Evolutionary conservation across 208 protist species (phyloP), one percentile per base, ranked within the genome.

Genomic region (Novymonas esmeraldas): DNA sequence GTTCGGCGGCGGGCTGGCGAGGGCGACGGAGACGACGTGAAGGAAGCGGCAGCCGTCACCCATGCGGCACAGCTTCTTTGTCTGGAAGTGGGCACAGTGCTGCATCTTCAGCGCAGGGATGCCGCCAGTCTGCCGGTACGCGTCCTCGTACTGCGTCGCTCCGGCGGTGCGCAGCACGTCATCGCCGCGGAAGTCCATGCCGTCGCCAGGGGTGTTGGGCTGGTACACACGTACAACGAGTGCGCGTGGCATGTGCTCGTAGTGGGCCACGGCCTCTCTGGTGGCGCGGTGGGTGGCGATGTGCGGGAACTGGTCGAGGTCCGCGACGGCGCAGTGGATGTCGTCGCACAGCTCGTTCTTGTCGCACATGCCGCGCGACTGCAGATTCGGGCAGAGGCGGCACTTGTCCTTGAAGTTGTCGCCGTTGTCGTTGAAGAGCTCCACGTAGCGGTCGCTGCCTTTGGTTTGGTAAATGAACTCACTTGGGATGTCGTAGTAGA

Each of bases 61-160:
- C 66, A 89, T 74, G 64, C 88, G 88, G 72, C 88, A 94, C 56
- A 94, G 52, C 68, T 81, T 75, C 71, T 94, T 91, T 13, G 76
- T 84, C 22, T 84, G 80, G 63, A 94, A 94, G 73, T 94, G 88
- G 6, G 85, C 84, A 54, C 88, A 94, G 70, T 94, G 88, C 69
- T 94, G 88, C 84, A 94, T 91, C 65, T 87, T 91, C 41, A 84
- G 75, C 29, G 67, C 61, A 9, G 82, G 80, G 44, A 79, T 65
- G 6, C 39, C 66, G 29, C 78, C 74, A 14, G 63, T 69, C 31
- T 68, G 65, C 13, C 60, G 59, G 62, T 74, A 88, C 11, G 76
- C 83, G 24, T 81, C 75, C 76, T 89, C 73, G 62, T 92, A 94
- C 65, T 92, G 85, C 28, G 63, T 73, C 1, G 85, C 78, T 0